Conservation (phyloP, 371 early-diverging fungal species). For the Blakeslea trispora region DNA sequence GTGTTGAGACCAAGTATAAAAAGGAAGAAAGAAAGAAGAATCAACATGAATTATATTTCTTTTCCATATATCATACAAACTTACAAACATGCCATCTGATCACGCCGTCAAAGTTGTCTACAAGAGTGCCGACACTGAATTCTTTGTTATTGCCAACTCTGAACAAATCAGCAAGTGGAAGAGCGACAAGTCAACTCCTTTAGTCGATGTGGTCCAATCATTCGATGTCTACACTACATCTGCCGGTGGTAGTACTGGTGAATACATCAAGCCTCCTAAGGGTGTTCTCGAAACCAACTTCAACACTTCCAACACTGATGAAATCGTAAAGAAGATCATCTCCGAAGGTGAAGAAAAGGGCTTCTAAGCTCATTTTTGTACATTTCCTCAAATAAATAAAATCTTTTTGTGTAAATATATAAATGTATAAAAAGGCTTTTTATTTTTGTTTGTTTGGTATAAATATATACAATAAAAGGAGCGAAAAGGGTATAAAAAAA, state of each 20-base stretch:
- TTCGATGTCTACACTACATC: conserved; percentile 23
- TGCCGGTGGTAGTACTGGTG: conserved; percentile 30
- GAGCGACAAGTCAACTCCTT: conserved; percentile 42
- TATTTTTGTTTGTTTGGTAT: neutral
- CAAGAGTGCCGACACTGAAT: conserved; percentile 36
- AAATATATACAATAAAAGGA: neutral
- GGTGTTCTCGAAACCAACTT: conserved; percentile 24
- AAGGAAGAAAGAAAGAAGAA: too few relatives aligned
- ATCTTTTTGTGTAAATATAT: neutral
- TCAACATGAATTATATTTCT: neutral
- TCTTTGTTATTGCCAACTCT: conserved; percentile 42
- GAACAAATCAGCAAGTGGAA: conserved; percentile 38
- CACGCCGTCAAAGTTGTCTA: conserved; percentile 35
- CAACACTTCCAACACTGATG: conserved; percentile 24
- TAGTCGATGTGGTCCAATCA: conserved; percentile 47
- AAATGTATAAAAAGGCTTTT: neutral
- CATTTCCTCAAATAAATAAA: neutral
- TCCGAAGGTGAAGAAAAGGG: conserved; percentile 28
- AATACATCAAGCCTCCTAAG: conserved; percentile 25
- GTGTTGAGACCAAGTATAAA: too few relatives aligned
- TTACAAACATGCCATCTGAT: conserved; percentile 17
- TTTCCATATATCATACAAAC: neutral
- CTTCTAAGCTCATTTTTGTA: neutral
- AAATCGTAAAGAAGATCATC: conserved; percentile 32
- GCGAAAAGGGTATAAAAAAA: neutral